Percentiles rank a stretch among this genome's conserved stretches.
These are phyloP conservation scores for Bauhinia variegata DNA, from an alignment of 306 rosid genomes.

Conservation along the genomic window DNA sequence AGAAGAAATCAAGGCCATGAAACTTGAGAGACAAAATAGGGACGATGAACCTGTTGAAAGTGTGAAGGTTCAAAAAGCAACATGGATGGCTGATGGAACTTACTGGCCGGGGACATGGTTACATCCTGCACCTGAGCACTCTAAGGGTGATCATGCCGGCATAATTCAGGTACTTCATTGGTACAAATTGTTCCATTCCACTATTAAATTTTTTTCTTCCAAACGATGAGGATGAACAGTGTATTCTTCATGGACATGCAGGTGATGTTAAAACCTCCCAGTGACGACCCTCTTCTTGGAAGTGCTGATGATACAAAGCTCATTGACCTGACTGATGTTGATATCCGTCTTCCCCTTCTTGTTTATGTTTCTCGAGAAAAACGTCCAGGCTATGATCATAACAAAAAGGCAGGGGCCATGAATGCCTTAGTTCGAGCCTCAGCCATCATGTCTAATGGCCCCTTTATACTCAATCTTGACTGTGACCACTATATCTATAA, in stretches of 20 bases:
- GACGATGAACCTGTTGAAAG: constrained; percentile 73
- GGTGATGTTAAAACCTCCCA: constrained; percentile 99
- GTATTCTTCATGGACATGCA: constrained; percentile 42
- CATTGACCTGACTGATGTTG: constrained; percentile 72
- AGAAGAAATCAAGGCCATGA: constrained; percentile 95
- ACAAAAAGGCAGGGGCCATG: constrained; percentile 97
- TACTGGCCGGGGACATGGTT: constrained; percentile 99
- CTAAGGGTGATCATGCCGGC: constrained; percentile 92
- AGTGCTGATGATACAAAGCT: constrained; percentile 62
- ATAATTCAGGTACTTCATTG: constrained; percentile 77
- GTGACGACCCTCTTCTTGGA: constrained; percentile 90
- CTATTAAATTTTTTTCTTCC: neutral
- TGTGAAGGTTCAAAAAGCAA: constrained; percentile 83
- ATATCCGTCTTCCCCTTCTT: constrained; percentile 91
- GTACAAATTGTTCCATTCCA: constrained; percentile 25
- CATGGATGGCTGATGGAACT: constrained; percentile 99
- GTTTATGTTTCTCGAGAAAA: constrained; percentile 96
- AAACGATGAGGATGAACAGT: constrained; percentile 24
- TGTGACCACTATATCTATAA: constrained; percentile 91
- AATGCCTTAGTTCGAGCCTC: constrained; percentile 94
- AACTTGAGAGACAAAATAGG: constrained; percentile 74
- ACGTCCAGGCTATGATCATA: constrained; percentile 96
- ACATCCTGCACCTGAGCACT: constrained; percentile 70
- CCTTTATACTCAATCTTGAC: constrained; percentile 90
- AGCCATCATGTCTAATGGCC: constrained; percentile 92